A percentile compares a stretch with the other conserved stretches of the same genome.
phyloP scores from a whole-genome alignment of 192 early-diverging fungal genomes.

The Coemansia sp. region DNA sequence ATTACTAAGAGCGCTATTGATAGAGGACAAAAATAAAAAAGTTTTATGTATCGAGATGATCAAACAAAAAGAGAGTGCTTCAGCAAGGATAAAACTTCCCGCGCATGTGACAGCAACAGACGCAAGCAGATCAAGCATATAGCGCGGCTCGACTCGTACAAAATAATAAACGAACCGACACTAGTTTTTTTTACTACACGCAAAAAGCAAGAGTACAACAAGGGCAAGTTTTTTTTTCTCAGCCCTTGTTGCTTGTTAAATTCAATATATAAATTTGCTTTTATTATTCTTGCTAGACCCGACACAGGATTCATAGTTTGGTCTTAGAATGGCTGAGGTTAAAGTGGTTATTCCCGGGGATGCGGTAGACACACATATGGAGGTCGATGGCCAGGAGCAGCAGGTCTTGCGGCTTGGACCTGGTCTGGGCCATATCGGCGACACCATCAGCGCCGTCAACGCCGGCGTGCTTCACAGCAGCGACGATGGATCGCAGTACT shows the following conservation, averaged over 20 bases:
- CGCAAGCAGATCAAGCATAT: too few species aligned
- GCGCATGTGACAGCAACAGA: too few species aligned
- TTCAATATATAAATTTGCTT: too few species aligned
- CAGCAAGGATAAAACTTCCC: too few species aligned
- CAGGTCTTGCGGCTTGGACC: conserved; percentile 72
- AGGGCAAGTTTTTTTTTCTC: too few species aligned
- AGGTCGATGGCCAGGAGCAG: conserved; percentile 21
- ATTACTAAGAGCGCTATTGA: neutral
- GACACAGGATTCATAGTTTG: neutral
- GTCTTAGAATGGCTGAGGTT: conserved; percentile 20
- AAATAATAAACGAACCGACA: too few species aligned
- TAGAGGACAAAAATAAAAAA: neutral
- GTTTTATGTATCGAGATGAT: neutral
- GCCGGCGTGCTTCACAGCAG: conserved; percentile 70
- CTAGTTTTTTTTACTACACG: too few species aligned
- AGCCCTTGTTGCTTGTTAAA: too few species aligned
- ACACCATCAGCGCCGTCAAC: conserved; percentile 65
- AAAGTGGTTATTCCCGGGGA: conserved; percentile 48
- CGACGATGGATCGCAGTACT: conserved; percentile 62
- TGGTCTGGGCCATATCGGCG: conserved; percentile 70
- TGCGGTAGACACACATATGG: conserved; percentile 27
- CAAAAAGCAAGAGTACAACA: too few species aligned
- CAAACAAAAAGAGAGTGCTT: neutral
- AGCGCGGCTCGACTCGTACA: too few species aligned
- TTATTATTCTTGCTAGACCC: too few species aligned